Percentiles rank a stretch among this genome's conserved stretches.
phyloP scores from a whole-genome alignment of 1,284 basidiomycete species.

The Ceratorhiza oryzae-sativae region DNA sequence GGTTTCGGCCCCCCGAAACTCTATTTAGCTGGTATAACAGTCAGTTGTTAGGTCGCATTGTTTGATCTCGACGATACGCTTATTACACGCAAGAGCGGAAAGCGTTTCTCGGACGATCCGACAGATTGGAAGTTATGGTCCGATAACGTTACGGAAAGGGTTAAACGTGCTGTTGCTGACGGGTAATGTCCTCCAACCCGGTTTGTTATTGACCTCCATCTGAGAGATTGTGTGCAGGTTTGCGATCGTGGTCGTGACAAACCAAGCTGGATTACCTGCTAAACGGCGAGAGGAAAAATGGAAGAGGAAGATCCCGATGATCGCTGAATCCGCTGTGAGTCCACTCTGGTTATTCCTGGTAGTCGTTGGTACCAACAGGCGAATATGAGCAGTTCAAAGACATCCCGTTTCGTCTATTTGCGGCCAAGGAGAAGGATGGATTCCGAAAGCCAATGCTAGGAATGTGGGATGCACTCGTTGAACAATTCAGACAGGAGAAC shows the following conservation, averaged over 20 bases:
- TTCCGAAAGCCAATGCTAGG: constrained; percentile 91
- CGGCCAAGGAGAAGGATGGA: constrained; percentile 75
- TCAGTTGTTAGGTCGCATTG: constrained; percentile 64
- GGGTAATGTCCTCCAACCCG: constrained; percentile 59
- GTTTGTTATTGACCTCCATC: not conserved
- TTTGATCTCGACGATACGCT: constrained; percentile 91
- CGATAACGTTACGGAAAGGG: constrained; percentile 64
- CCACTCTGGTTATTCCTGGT: not conserved
- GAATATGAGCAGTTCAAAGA: constrained; percentile 62
- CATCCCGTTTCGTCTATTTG: constrained; percentile 81
- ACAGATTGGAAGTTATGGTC: constrained; percentile 82
- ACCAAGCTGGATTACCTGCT: constrained; percentile 64
- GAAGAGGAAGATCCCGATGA: constrained; percentile 75
- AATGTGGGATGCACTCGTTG: constrained; percentile 80
- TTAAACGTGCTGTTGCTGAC: constrained; percentile 64
- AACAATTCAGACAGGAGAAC: constrained; percentile 64
- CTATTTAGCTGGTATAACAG: constrained; percentile 60
- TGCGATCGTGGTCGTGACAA: constrained; percentile 79
- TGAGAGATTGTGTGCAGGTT: constrained; percentile 60
- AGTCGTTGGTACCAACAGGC: not conserved
- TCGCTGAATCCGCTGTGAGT: constrained; percentile 65
- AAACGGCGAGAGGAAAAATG: constrained; percentile 61
- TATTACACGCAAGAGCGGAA: constrained; percentile 68
- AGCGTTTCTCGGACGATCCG: constrained; percentile 55
- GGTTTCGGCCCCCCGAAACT: constrained; percentile 50